Conservation (phyloP, 106 monocot species). For the Alisma plantagoaquatica region DNA sequence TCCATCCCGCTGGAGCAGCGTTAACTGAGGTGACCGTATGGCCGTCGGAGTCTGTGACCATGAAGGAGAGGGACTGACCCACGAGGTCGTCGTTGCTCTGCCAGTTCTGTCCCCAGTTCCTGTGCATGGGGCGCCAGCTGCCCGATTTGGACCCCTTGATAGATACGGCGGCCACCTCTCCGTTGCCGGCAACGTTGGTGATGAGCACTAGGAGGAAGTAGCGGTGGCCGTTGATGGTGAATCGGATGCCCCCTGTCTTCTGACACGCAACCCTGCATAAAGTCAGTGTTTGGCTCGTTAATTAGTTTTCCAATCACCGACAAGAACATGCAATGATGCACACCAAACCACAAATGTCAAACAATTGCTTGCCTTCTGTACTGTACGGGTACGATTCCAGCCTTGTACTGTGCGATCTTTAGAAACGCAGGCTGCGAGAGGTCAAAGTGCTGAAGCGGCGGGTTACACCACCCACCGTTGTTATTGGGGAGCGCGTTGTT, state of each 20-base stretch:
- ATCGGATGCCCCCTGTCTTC: constrained; percentile 56
- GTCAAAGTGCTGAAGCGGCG: constrained; percentile 63
- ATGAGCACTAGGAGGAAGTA: constrained; percentile 82
- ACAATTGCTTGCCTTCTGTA: constrained; percentile 71
- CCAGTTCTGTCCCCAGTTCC: constrained; percentile 78
- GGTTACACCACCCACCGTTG: constrained; percentile 85
- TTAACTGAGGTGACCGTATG: constrained; percentile 25
- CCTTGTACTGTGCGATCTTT: constrained; percentile 44
- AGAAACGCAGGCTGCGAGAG: constrained; percentile 66
- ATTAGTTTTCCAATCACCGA: background rate
- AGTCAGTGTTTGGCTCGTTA: constrained; percentile 18
- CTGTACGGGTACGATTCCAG: constrained; percentile 61
- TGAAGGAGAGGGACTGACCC: constrained; percentile 45
- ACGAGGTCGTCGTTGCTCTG: constrained; percentile 38
- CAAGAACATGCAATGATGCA: background rate
- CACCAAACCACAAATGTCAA: too few relatives aligned
- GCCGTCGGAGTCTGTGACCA: constrained; percentile 40
- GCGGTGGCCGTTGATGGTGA: constrained; percentile 70
- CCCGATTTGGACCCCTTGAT: constrained; percentile 48
- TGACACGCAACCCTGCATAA: constrained; percentile 57
- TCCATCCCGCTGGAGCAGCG: constrained; percentile 40
- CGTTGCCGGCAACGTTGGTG: constrained; percentile 71
- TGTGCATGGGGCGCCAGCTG: constrained; percentile 59
- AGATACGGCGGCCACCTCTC: constrained; percentile 41
- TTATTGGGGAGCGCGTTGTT: too few relatives aligned